Evolutionary conservation across 371 early-diverging fungal species (phyloP), one percentile per base, ranked within the genome.

Genomic region (Mucor circinelloides): DNA sequence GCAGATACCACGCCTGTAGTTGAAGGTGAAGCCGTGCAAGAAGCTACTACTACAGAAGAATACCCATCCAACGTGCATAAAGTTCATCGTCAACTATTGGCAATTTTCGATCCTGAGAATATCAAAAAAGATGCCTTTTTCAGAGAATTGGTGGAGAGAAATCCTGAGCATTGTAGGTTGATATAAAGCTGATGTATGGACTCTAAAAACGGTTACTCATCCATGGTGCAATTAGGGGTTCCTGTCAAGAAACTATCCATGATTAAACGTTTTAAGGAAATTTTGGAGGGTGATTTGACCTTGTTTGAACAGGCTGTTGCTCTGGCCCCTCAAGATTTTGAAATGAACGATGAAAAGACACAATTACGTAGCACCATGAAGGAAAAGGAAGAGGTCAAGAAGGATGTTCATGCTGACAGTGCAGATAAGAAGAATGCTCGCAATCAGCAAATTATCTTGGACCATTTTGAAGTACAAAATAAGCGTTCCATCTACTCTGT

Each of bases 401-500:
- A 67, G n/a, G 36, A 50, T 25, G 7, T 12, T 9, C 23, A 54
- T 31, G 48, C 27, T 31, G 54, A 17, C 4, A 44, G 28, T 34
- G 57, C 40, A 31, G 58, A 58, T 28, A 58, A 27, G 32, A 32
- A 59, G 8, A 27, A 17, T 27, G 57, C 64, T 28, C 40, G 60
- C 9, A 58, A 40, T 8, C 27, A 55, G 30, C 28, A 68, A 19
- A 50, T 55, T 10, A 36, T 75, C 0, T 17, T 60, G 28, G 52
- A 50, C 13, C 67, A 69, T 55, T 67, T 77, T 30, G 34, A 65
- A 23, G 27, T 28, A 7, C 69, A 71, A 50, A 80, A 75, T 52
- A 36, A 50, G 31, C 73, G 77, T 55, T 83, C 83, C 0, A 79
- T 83, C 36, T 83, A 83, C 66, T 72, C 75, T 48, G 83, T 80